phyloP scores from a whole-genome alignment of 768 basidiomycete genomes.

The Kwoniella sp. region DNA sequence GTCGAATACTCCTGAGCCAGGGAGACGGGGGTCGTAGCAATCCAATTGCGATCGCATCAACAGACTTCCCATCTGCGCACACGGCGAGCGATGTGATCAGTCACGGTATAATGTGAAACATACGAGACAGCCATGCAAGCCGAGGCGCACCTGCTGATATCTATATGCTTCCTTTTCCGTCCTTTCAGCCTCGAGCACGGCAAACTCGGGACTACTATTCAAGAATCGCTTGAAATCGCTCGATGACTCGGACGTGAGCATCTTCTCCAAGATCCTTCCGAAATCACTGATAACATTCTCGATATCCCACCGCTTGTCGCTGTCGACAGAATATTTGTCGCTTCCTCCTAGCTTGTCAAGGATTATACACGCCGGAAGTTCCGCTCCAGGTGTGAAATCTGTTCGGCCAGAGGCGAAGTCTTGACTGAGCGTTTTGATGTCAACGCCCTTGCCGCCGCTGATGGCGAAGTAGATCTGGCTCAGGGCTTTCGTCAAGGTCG shows the following conservation, averaged over 20 bases:
- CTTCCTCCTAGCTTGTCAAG: slow-evolving; percentile 62
- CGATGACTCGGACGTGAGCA: slow-evolving; percentile 67
- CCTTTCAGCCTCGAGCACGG: slow-evolving; percentile 53
- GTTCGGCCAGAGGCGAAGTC: slow-evolving; percentile 66
- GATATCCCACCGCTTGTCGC: slow-evolving; percentile 56
- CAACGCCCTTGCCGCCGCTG: slow-evolving; percentile 68
- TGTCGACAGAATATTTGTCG: slow-evolving; percentile 56
- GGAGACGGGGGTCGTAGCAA: slow-evolving; percentile 75
- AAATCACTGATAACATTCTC: slow-evolving; percentile 55
- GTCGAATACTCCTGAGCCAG: slow-evolving; percentile 90
- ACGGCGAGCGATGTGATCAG: slow-evolving; percentile 51
- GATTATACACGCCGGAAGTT: slow-evolving; percentile 71
- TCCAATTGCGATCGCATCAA: slow-evolving; percentile 96
- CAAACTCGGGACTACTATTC: slow-evolving; percentile 52
- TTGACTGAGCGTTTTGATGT: slow-evolving; percentile 66
- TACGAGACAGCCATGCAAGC: not conserved
- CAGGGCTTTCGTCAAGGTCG: slow-evolving; percentile 79
- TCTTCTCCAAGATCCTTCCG: slow-evolving; percentile 73
- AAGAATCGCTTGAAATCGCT: slow-evolving; percentile 65
- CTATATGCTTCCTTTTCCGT: slow-evolving; percentile 72
- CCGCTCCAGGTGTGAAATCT: slow-evolving; percentile 75
- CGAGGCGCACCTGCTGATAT: slow-evolving; percentile 71
- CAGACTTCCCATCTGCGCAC: slow-evolving; percentile 57
- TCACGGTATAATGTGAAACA: not conserved
- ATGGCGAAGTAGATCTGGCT: slow-evolving; percentile 86